Percentiles rank a stretch among this genome's conserved stretches.
phyloP scores from a whole-genome alignment of 2,329 filamentous ascomycete species.

The Trichoderma asperellum region DNA sequence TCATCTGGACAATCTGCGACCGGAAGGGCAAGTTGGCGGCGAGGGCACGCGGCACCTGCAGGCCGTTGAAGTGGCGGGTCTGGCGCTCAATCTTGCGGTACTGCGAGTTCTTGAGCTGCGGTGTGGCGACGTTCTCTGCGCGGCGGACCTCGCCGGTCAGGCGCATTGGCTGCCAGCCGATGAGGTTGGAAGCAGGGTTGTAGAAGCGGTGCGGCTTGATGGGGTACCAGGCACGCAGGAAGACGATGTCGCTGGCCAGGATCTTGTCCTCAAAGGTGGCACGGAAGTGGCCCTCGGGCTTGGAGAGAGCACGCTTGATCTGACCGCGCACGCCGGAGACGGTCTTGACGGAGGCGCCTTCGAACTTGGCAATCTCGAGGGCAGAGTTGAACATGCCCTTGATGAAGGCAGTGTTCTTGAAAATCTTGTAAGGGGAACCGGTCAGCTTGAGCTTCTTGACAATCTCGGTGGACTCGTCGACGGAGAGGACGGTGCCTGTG shows the following conservation, averaged over 20 bases:
- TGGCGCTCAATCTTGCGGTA: slow-evolving; percentile 73
- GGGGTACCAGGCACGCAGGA: slow-evolving; percentile 95
- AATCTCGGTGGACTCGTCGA: slow-evolving; percentile 95
- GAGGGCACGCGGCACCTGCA: slow-evolving; percentile 76
- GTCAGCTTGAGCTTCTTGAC: slow-evolving; percentile 99
- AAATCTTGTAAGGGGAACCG: slow-evolving; percentile 93
- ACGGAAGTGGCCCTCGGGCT: slow-evolving; percentile 93
- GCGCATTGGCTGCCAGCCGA: slow-evolving; percentile 93
- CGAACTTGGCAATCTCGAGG: slow-evolving; percentile 96
- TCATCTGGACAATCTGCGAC: slow-evolving; percentile 82
- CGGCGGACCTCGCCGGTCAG: slow-evolving; percentile 89
- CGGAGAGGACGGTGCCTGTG: slow-evolving; percentile 88
- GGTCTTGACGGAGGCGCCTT: slow-evolving; percentile 92
- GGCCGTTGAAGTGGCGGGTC: slow-evolving; percentile 76
- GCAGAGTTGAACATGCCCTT: slow-evolving; percentile 96
- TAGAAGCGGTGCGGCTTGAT: slow-evolving; percentile 95
- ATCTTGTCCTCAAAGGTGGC: slow-evolving; percentile 99
- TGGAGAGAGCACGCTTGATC: slow-evolving; percentile 92
- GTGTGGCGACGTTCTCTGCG: slow-evolving; percentile 74
- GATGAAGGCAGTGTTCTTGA: slow-evolving; percentile 98
- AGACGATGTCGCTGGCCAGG: slow-evolving; percentile 93
- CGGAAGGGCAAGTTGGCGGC: slow-evolving; percentile 89
- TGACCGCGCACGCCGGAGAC: slow-evolving; percentile 95
- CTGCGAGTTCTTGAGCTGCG: slow-evolving; percentile 78
- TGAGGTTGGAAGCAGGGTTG: slow-evolving; percentile 91